Percentiles rank a stretch among this genome's conserved stretches.
These are phyloP conservation scores for Verticillium longisporum DNA, from an alignment of 2,329 filamentous ascomycete species.

Conservation along the genomic window DNA sequence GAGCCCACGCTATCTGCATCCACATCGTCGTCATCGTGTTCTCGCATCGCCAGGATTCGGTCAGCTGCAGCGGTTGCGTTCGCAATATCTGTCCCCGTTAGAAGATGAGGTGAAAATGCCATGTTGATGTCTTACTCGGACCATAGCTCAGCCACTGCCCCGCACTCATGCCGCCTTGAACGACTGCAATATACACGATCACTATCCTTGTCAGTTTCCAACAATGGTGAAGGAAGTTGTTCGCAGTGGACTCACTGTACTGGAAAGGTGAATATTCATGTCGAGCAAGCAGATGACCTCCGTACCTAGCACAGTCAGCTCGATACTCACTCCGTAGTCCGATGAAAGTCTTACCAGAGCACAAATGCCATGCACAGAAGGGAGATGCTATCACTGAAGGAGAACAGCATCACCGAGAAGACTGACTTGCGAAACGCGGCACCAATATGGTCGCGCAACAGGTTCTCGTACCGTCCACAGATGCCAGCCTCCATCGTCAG, in stretches of 20 bases:
- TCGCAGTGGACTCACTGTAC: constrained; percentile 5
- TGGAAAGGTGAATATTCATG: constrained; percentile 13
- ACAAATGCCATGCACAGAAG: constrained; percentile 39
- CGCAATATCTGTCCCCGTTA: constrained; percentile 6
- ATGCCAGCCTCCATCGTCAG: constrained; percentile 55
- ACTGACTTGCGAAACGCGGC: constrained; percentile 21
- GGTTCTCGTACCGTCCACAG: constrained; percentile 25
- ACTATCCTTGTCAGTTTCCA: background rate
- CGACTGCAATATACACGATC: constrained; percentile 13
- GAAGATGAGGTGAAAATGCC: background rate
- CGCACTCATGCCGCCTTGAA: constrained; percentile 11
- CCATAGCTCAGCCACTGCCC: constrained; percentile 12
- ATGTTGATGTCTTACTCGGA: constrained; percentile 3
- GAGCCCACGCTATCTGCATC: background rate
- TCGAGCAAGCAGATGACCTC: constrained; percentile 7
- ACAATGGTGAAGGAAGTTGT: too few relatives aligned
- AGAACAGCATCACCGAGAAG: constrained; percentile 24
- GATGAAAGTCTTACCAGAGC: constrained; percentile 39
- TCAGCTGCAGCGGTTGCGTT: constrained; percentile 11
- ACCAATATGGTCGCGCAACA: constrained; percentile 26
- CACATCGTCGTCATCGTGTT: constrained; percentile 28
- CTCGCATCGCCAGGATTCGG: constrained; percentile 9
- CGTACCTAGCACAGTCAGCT: constrained; percentile 5
- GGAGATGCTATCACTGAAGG: constrained; percentile 28
- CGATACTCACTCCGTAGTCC: background rate